phyloP scores from a whole-genome alignment of 1,284 basidiomycete species.

The Caloboletus firmus region DNA sequence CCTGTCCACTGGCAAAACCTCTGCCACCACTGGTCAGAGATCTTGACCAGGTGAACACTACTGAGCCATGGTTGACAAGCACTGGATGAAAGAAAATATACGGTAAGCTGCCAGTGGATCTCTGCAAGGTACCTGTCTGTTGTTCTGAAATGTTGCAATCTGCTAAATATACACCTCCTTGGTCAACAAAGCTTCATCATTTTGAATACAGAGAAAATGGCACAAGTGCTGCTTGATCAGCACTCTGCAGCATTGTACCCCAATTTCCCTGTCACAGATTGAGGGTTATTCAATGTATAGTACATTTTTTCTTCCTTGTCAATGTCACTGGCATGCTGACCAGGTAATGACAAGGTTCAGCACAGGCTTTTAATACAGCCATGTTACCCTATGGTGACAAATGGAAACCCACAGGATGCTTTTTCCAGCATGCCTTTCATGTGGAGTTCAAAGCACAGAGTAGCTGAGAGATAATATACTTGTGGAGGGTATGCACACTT shows the following conservation, averaged over 20 bases:
- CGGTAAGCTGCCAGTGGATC: constrained; percentile 8
- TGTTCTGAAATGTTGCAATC: constrained; percentile 9
- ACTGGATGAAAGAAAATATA: constrained; percentile 25
- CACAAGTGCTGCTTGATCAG: constrained; percentile 25
- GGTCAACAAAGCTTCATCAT: constrained; percentile 24
- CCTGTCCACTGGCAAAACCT: constrained; percentile 28
- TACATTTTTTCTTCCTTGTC: neutral
- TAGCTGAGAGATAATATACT: constrained; percentile 18
- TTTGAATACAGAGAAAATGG: constrained; percentile 27
- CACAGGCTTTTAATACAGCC: constrained; percentile 25
- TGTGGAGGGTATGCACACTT: constrained; percentile 17
- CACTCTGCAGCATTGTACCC: constrained; percentile 30
- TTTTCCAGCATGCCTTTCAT: constrained; percentile 28
- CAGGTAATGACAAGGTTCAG: constrained; percentile 15
- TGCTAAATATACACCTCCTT: constrained; percentile 24
- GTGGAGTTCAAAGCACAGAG: constrained; percentile 17
- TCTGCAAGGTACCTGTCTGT: neutral
- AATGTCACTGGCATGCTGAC: neutral
- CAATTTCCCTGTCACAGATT: constrained; percentile 23
- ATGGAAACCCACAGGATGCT: constrained; percentile 26
- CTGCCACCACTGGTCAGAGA: constrained; percentile 28
- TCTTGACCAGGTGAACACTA: constrained; percentile 17
- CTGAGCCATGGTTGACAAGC: constrained; percentile 29
- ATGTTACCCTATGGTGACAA: constrained; percentile 26
- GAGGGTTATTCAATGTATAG: constrained; percentile 13